These are phyloP conservation scores for Amanita phalloides DNA, from an alignment of 768 basidiomycete species.

Conservation along the genomic window DNA sequence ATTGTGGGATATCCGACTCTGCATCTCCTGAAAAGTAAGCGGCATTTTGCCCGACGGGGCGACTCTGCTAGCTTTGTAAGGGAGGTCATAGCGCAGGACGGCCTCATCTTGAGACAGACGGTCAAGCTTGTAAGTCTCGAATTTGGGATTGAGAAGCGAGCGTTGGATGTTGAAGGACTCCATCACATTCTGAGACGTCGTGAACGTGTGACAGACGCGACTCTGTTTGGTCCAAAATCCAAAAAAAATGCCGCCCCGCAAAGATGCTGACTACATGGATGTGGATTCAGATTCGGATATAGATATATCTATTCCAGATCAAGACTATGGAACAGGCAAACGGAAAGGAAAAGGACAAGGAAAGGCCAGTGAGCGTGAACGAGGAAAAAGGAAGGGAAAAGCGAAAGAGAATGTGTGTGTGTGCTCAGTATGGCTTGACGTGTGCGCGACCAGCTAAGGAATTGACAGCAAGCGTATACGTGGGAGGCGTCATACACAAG, in stretches of 20 bases:
- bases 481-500: constrained; percentile 96
- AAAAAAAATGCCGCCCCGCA: constrained; percentile 25
- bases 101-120: constrained; percentile 46
- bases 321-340: constrained; percentile 44
- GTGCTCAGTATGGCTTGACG: constrained; percentile 6
- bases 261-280: constrained; percentile 35
- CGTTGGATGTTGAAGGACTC: constrained; percentile 33
- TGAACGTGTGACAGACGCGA: background rate
- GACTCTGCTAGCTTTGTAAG: constrained; percentile 47
- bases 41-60: constrained; percentile 50
- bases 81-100: constrained; percentile 39
- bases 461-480: constrained; percentile 68
- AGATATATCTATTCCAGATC: constrained; percentile 53
- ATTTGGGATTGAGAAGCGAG: constrained; percentile 65
- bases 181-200: constrained; percentile 10
- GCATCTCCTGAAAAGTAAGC: constrained; percentile 72
- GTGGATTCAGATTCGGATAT: constrained; percentile 68
- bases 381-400: constrained; percentile 46
- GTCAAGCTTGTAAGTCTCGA: constrained; percentile 76
- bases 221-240: background rate
- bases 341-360: constrained; percentile 48
- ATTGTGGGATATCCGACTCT: constrained; percentile 77
- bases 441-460: background rate
- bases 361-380: constrained; percentile 40
- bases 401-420: constrained; percentile 37